Evolutionary conservation across 345 rosid genomes (phyloP).

Genomic region (Hibiscus syriacus): DNA sequence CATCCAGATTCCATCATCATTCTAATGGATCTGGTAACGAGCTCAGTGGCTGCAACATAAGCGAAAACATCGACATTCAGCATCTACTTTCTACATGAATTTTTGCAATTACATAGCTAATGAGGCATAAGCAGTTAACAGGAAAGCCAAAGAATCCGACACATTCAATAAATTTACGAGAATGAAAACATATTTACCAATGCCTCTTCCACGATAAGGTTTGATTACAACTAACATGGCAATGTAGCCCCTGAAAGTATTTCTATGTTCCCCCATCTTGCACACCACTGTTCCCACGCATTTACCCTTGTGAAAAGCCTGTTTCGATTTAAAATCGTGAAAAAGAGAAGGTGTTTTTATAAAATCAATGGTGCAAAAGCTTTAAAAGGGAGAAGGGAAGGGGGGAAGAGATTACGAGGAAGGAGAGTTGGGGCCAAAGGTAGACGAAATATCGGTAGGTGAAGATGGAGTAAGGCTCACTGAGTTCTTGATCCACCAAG

Average conservation of each 20-base stretch:
- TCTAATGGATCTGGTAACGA: conserved; percentile 78
- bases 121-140: too few relatives aligned
- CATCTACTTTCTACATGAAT: neutral
- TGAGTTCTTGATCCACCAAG: conserved; percentile 85
- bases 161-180: neutral
- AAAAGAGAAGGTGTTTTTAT: neutral
- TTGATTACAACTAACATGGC: conserved; percentile 97
- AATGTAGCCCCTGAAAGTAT: conserved; percentile 78
- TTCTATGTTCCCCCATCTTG: conserved; percentile 96
- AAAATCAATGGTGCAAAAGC: conserved; percentile 12
- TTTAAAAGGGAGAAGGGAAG: neutral
- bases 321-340: neutral
- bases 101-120: too few relatives aligned
- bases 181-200: conserved; percentile 34
- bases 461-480: conserved; percentile 97
- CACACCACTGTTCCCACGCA: conserved; percentile 91
- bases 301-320: conserved; percentile 85
- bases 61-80: neutral
- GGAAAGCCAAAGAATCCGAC: neutral
- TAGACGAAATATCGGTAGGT: conserved; percentile 97
- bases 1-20: conserved; percentile 96
- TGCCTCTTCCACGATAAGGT: conserved; percentile 81
- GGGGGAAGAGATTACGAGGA: conserved; percentile 40
- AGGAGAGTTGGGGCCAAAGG: conserved; percentile 94
- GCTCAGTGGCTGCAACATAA: conserved; percentile 64